Percentiles rank a stretch among this genome's conserved stretches.
Conservation (phyloP, 116 monocot species). For the Papilionanthe hybrid region DNA sequence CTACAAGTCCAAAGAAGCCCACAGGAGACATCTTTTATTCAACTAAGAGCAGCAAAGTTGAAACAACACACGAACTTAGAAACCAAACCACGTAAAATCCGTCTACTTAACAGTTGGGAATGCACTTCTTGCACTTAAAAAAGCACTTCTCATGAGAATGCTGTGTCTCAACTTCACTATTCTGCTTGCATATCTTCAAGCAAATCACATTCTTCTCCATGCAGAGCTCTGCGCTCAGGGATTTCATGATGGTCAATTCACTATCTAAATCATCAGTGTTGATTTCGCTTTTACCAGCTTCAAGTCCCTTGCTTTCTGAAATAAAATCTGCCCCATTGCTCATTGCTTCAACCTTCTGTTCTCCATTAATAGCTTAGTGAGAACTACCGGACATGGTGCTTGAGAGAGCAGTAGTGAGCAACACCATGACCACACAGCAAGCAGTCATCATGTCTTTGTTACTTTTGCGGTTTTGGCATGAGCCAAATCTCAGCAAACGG, state of each 20-base stretch:
- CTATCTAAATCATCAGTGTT: background rate
- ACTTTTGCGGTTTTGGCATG: background rate
- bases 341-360: background rate
- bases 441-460: background rate
- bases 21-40: slow-evolving; percentile 1
- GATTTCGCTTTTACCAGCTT: background rate
- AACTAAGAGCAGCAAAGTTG: background rate
- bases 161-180: background rate
- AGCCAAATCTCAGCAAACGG: background rate
- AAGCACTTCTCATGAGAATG: slow-evolving; percentile 1
- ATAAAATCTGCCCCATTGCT: background rate
- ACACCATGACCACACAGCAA: background rate
- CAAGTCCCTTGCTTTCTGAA: background rate
- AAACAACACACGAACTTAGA: background rate
- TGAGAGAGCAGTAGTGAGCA: background rate
- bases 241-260: background rate
- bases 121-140: slow-evolving; percentile 3
- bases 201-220: background rate
- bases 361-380: too few species aligned
- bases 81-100: too few species aligned
- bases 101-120: background rate
- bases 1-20: background rate
- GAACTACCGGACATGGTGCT: background rate
- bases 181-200: background rate
- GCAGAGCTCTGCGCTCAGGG: background rate